Base-by-base conservation (phyloP, 345 rosid genomes). In the Capsella bursapastoris region DNA sequence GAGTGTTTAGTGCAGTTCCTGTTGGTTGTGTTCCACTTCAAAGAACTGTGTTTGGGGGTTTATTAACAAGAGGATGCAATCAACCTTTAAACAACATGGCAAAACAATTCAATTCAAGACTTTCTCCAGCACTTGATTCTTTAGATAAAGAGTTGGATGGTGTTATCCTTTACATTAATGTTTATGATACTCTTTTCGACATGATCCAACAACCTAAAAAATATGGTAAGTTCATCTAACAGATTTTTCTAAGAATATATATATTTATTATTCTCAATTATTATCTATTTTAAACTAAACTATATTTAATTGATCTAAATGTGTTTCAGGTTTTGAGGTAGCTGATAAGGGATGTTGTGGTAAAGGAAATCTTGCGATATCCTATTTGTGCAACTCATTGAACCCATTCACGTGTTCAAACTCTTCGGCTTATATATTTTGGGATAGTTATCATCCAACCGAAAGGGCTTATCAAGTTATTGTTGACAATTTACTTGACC, bases 271-370 rank as follows among this genome's bases (percentile, higher is more conserved):
- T 38, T 40, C 14, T 1, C 25, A 8, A 12, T 64, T 5, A 52
- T 31, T 16, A 28, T 53, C 9, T 12, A 34, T 0, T 31, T 9
- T 5, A 66, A 52, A 3, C 12, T 15, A 25, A 31, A 8, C 4
- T 31, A 4, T 50, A 50, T 62, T 10, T 22, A 57, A 11, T 14
- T 14, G 0, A 5, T 16, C 6, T 49, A 4, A 22, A 27, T 40
- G 1, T 6, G 3, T 56, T 73, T 65, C 65, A 73, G 90, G 89
- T 7, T 85, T 86, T 61, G 79, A 71, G n/a, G 76, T 80, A 27
- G 80, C 57, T 40, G 63, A 82, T 52, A 80, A 62, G 52, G 89
- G 90, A 14, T 88, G 90, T 62, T 88, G 93, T 7, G 88, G 93
- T 4, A 65, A 69, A 2, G 93, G 90, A n/a, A 45, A 57, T 32